Evolutionary conservation across 352 stramenopile genomes (phyloP).

Genomic region (Pythium utonaiense): DNA sequence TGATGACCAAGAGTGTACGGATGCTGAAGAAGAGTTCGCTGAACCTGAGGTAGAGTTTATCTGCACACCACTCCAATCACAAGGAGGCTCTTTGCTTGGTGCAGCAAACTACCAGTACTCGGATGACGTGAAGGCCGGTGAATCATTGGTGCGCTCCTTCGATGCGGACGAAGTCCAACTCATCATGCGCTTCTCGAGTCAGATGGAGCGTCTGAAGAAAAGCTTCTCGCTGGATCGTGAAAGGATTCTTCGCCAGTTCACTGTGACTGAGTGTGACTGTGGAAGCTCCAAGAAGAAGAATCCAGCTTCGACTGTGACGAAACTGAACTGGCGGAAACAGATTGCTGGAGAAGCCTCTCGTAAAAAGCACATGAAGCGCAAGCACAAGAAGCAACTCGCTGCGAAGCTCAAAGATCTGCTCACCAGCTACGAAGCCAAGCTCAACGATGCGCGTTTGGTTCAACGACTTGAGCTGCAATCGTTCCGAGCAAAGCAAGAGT

Average conservation of each 20-base stretch:
- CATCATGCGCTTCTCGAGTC: conserved; percentile 18
- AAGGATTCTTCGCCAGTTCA: conserved; percentile 16
- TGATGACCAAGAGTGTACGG: conserved; percentile 18
- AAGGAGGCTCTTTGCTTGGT: conserved; percentile 11
- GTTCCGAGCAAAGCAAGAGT: conserved; percentile 14
- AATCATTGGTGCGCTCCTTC: neutral
- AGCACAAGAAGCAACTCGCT: conserved; percentile 62
- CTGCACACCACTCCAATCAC: conserved; percentile 13
- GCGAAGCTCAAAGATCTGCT: conserved; percentile 26
- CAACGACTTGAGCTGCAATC: conserved; percentile 23
- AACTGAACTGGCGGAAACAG: conserved; percentile 49
- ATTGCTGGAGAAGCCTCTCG: conserved; percentile 51
- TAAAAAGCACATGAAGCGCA: conserved; percentile 69
- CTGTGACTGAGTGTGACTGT: conserved; percentile 10
- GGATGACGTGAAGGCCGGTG: too few species aligned
- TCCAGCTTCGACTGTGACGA: neutral
- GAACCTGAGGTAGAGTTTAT: conserved; percentile 2
- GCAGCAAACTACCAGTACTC: conserved; percentile 16
- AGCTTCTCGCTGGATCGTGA: conserved; percentile 13
- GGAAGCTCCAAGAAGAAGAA: conserved; percentile 11
- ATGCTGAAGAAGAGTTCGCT: conserved; percentile 8
- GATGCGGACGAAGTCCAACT: conserved; percentile 13
- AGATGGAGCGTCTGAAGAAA: conserved; percentile 12
- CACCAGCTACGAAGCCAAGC: conserved; percentile 8
- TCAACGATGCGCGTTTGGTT: conserved; percentile 16